Evolutionary conservation across 1,284 basidiomycete genomes (phyloP), one percentile per base, ranked within the genome.

Genomic region (Ceratobasidium sp.): DNA sequence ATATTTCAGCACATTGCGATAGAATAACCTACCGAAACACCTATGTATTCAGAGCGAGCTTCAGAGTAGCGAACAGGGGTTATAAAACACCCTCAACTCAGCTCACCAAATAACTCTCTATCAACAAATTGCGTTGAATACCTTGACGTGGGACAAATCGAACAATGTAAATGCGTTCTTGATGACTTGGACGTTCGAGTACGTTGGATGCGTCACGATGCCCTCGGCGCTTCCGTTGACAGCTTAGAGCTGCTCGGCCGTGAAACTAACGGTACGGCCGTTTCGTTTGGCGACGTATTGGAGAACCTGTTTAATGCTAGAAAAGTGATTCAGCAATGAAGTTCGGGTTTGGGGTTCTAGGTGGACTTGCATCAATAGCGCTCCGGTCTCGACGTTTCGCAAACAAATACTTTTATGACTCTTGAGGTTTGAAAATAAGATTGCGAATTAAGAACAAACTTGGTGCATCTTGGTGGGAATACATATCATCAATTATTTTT

Each of bases 351-450:
- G 4, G 36, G 36, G 11, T 41, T 41, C 36, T 5, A 41, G 45
- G 33, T 27, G 48, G 22, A 72, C 78, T 65, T 77, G 88, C 87
- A 69, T 82, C 80, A 31, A 90, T 80, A 19, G 89, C 89, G 63
- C 89, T 88, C 75, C 84, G 83, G 78, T 90, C 89, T 41, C 87
- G 84, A 11, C 88, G 88, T 78, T 87, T 86, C 0, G 85, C 87
- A 53, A 88, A 81, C 24, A 90, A 82, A 79, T 86, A 91, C 79
- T 91, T 91, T 29, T 90, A 86, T 15, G 88, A 89, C 79, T 91
- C 90, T 75, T 87, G 85, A 24, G 91, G 82, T 62, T 86, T 82
- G 75, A 87, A 87, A 11, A 87, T 79, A 69, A 84, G 75, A 77
- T 84, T 87, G 41, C 86, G 86, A 73, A 82, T 74, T 50, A 87